Conservation (phyloP, 345 rosid species). For the Acer yangbiense region DNA sequence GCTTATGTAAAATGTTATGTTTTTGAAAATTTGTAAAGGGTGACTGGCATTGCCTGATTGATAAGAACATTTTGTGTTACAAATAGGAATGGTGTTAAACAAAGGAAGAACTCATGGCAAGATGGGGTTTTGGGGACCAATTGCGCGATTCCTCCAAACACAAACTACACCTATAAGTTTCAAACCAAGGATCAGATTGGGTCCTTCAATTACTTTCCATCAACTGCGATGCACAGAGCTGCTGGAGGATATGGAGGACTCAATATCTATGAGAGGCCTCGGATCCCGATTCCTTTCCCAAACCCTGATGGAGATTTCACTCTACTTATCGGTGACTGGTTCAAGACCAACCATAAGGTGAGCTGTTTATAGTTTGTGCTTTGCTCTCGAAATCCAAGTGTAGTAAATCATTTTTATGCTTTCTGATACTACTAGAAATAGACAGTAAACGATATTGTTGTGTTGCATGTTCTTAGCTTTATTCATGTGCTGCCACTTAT, state of each 20-base stretch:
- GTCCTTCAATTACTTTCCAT: slow-evolving; percentile 75
- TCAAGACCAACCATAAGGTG: slow-evolving; percentile 77
- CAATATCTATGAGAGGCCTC: slow-evolving; percentile 59
- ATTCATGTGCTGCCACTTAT: neutral
- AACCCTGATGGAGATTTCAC: slow-evolving; percentile 73
- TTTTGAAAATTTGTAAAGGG: neutral
- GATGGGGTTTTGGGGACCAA: slow-evolving; percentile 87
- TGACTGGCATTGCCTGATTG: slow-evolving; percentile 9
- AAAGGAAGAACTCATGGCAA: slow-evolving; percentile 90
- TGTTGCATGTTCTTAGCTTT: neutral
- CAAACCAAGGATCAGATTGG: slow-evolving; percentile 97
- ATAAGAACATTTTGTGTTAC: neutral
- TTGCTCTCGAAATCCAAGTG: neutral
- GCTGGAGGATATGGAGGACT: slow-evolving; percentile 86
- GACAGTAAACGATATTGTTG: neutral
- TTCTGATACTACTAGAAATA: neutral
- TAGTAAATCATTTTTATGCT: neutral
- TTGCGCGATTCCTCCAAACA: slow-evolving; percentile 81
- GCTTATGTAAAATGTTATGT: too few species aligned
- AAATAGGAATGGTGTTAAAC: slow-evolving; percentile 83
- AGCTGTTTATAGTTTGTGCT: neutral
- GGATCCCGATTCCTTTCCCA: slow-evolving; percentile 77
- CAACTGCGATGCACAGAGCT: slow-evolving; percentile 76
- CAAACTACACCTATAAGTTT: slow-evolving; percentile 79
- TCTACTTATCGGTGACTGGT: slow-evolving; percentile 87